phyloP scores from a whole-genome alignment of 2,329 filamentous ascomycete species.

The Madurella fahalii region DNA sequence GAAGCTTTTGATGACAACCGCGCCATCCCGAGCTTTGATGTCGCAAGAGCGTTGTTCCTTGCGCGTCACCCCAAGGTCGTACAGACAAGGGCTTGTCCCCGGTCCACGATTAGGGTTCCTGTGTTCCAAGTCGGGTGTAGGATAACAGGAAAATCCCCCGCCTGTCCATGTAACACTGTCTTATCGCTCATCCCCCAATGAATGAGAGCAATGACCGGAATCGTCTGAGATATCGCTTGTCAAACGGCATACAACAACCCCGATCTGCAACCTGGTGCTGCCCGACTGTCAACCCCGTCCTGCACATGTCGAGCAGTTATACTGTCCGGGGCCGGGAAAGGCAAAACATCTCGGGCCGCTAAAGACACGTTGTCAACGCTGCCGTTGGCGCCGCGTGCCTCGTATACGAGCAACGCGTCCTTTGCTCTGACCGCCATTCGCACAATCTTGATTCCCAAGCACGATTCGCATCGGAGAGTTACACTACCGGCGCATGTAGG shows the following conservation, averaged over 20 bases:
- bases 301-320: not conserved
- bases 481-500: not conserved
- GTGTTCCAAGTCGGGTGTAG: not conserved
- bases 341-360: slow-evolving; percentile 2
- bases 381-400: not conserved
- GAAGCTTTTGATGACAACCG: not conserved
- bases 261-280: not conserved
- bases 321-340: not conserved
- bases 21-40: not conserved
- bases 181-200: not conserved
- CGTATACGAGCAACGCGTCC: too few species aligned
- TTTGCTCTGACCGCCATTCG: not conserved
- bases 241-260: slow-evolving; percentile 4
- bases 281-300: not conserved
- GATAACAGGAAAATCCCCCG: slow-evolving; percentile 3
- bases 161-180: slow-evolving; percentile 2
- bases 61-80: slow-evolving; percentile 1
- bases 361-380: not conserved
- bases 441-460: not conserved
- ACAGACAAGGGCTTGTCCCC: not conserved
- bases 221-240: not conserved
- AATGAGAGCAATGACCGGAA: not conserved
- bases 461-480: not conserved
- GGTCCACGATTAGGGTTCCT: not conserved
- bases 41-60: not conserved